Evolutionary conservation across 1,284 basidiomycete species (phyloP).

Genomic region (Tilletiaria anomala): DNA sequence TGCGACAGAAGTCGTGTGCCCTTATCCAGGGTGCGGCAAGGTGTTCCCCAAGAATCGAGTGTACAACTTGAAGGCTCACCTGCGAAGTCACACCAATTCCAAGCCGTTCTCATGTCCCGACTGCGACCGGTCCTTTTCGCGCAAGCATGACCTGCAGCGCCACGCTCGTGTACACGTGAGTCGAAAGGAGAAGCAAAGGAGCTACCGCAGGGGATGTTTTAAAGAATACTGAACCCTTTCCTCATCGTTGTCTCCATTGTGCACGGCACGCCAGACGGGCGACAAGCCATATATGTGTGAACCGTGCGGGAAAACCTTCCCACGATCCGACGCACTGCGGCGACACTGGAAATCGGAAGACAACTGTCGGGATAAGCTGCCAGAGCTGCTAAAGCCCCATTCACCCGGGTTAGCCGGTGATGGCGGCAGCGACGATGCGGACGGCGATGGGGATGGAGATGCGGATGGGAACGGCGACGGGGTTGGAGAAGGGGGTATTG

Average conservation of each 20-base stretch:
- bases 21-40: conserved; percentile 30
- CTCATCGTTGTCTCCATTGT: too few species aligned
- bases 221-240: too few species aligned
- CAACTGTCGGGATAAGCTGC: background rate
- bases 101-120: conserved; percentile 34
- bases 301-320: conserved; percentile 34
- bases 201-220: too few species aligned
- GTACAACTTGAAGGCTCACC: conserved; percentile 35
- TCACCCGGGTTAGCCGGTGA: too few species aligned
- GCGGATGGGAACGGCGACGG: too few species aligned
- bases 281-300: conserved; percentile 36
- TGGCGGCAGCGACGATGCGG: too few species aligned
- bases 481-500: too few species aligned
- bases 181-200: too few species aligned
- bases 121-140: conserved; percentile 31
- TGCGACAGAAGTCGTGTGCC: too few species aligned
- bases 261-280: conserved; percentile 19
- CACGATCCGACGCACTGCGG: conserved; percentile 32
- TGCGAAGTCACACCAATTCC: conserved; percentile 26
- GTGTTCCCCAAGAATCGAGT: conserved; percentile 32
- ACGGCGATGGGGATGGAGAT: too few species aligned
- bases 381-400: too few species aligned
- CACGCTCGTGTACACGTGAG: conserved; percentile 32
- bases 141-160: conserved; percentile 36
- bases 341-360: conserved; percentile 16